Base-by-base conservation (phyloP, 805 yeast species). In the Candida xyloterini region DNA sequence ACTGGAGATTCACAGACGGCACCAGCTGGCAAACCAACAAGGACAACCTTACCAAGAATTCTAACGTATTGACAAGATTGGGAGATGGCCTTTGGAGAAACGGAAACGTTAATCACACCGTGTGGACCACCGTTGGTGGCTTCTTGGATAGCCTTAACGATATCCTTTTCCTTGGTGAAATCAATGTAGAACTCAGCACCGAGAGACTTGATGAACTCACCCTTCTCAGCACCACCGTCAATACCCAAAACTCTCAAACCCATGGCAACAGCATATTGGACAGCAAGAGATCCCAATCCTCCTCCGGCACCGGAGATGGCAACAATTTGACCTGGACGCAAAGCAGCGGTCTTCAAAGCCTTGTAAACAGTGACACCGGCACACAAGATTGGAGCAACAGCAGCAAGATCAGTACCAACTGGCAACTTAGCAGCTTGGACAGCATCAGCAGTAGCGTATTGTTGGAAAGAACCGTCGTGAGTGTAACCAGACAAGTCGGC, bases 361-460 rank as follows among this genome's bases (percentile, higher is more conserved):
- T 85, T 85, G 80, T 86, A 86, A 40, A 84, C 93, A 33, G 95
- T 86, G 63, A 86, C 79, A 66, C 95, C 95, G 31, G 95, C 95
- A 70, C 95, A 86, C 60, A 86, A 74, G 58, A 86, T 78, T 52
- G 95, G 95, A 13, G 95, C 80, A 46, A 80, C 74, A 53, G 73
- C 75, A 46, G 90, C 88, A 55, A 85, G 74, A 59, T 86, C 88
- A 31, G 84, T 68, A 44, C 78, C 81, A 55, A 73, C 60, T 47
- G 93, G 88, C 53, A 86, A 79, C 55, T 73, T 70, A 32, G 95
- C 95, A 35, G 93, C 95, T 59, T 85, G 93, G 46, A 82, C 75
- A 36, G 91, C 91, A 63, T 85, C 90, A 35, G 91, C 95, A 38
- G 90, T 79, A 40, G 88, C 88, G 65, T 85, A 87, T 69, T 86